Evolutionary conservation across 148 eudicot genomes (phyloP), one percentile per base, ranked within the genome.

Genomic region (Chenopodium suecicum): DNA sequence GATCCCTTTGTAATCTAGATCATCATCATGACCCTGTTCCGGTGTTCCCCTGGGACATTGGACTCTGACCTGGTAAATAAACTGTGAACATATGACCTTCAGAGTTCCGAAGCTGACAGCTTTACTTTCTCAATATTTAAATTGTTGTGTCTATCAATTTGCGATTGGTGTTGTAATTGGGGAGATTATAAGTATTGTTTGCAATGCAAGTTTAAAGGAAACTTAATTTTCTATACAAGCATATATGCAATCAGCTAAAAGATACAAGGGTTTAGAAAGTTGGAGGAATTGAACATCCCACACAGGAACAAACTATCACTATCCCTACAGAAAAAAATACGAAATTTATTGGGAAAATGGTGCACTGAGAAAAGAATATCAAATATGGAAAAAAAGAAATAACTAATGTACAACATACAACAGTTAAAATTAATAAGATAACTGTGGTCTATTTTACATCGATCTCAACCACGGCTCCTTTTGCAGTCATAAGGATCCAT

Each of bases 321-420:
- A 67, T 67, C 23, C 47, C 74, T 37, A 70, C 41, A 70, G 14
- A 37, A 11, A 13, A 13, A 66, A 52, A 50, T 2, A 44, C 0
- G 25, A 11, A 58, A 67, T 4, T 48, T 10, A 52, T 13, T n/a
- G 29, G 37, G 62, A 14, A 25, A 62, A 62, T 62, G 66, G 66
- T 62, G 66, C 7, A 20, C 25, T 11, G 52, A 23, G 62, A 56
- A 56, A 16, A 47, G 20, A 27, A 48, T 12, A 46, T 58, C 37
- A 70, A 58, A 70, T 2, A 62, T 23, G 70, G 56, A 69, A 13
- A 69, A 31, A 34, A 34, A 34, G 37, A 37, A 22, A 62, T 6
- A 62, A 70, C 10, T 80, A 80, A 65, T 75, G 67, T 81, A 81
- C 78, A 81, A 81, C 82, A 80, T 80, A 80, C 70, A 73, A 80